Percentiles rank a stretch among this genome's conserved stretches.
Evolutionary conservation across 345 rosid genomes (phyloP).

Genomic region (Camelina sativa): DNA sequence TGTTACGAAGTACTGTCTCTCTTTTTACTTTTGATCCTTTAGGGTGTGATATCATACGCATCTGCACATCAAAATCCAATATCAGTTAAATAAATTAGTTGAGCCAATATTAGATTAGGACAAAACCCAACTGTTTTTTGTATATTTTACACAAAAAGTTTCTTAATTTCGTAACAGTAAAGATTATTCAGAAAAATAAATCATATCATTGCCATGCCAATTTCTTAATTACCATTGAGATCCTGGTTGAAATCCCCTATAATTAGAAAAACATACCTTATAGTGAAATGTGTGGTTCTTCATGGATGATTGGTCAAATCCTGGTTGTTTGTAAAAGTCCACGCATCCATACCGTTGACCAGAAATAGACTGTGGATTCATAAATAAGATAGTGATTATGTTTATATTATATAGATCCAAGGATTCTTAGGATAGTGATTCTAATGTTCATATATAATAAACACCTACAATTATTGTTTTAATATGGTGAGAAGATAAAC

Average conservation of each 20-base stretch:
- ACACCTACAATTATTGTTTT: background rate
- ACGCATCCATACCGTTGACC: conserved; percentile 27
- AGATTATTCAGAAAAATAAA: too few relatives aligned
- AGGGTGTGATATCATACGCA: conserved; percentile 7
- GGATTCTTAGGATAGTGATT: background rate
- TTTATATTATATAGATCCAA: background rate
- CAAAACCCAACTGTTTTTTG: too few relatives aligned
- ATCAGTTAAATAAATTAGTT: too few relatives aligned
- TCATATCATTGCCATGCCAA: too few relatives aligned
- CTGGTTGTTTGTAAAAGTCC: conserved; percentile 33
- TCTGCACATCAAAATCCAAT: background rate
- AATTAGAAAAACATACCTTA: background rate
- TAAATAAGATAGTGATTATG: background rate
- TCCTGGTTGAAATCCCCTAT: too few relatives aligned
- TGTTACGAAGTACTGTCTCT: background rate
- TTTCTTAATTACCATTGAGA: too few relatives aligned
- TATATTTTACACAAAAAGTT: too few relatives aligned
- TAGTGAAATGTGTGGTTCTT: conserved; percentile 15
- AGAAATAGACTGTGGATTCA: background rate
- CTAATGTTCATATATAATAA: background rate
- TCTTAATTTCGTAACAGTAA: too few relatives aligned
- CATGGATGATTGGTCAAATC: conserved; percentile 13
- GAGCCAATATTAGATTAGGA: background rate
- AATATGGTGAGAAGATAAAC: background rate
- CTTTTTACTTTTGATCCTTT: background rate